A percentile compares a stretch with the other conserved stretches of the same genome.
Conservation (phyloP, 768 basidiomycete species). For the Collybia sordida region DNA sequence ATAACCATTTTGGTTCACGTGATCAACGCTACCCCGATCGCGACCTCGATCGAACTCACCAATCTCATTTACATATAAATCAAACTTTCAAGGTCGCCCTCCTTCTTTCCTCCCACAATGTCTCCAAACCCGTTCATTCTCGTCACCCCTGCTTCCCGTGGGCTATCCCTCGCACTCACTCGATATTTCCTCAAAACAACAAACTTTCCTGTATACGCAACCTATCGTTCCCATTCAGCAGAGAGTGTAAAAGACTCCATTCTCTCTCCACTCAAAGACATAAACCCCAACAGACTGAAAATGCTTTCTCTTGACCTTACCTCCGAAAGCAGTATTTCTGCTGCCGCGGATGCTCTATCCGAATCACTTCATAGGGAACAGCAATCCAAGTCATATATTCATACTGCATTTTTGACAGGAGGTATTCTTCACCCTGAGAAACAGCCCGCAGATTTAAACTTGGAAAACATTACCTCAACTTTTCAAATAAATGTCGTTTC, state of each 20-base stretch:
- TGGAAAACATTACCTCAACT: conserved; percentile 36
- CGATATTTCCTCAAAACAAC: conserved; percentile 53
- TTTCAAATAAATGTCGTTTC: conserved; percentile 62
- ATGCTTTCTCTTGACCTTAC: conserved; percentile 51
- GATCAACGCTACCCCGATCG: conserved; percentile 11
- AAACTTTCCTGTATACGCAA: conserved; percentile 53
- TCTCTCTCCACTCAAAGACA: conserved; percentile 37
- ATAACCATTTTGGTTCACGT: conserved; percentile 1
- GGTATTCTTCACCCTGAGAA: conserved; percentile 58
- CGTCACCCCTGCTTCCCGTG: conserved; percentile 55
- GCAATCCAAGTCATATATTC: conserved; percentile 40
- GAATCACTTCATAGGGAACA: conserved; percentile 20
- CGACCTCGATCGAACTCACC: background rate
- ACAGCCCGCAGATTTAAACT: conserved; percentile 46
- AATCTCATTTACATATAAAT: background rate
- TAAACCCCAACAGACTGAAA: conserved; percentile 44
- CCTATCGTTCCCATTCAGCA: conserved; percentile 41
- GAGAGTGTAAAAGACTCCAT: conserved; percentile 38
- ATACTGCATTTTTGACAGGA: conserved; percentile 55
- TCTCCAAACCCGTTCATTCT: conserved; percentile 45
- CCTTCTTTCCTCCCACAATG: conserved; percentile 6
- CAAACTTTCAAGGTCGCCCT: background rate
- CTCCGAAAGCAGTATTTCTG: conserved; percentile 48
- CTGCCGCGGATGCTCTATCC: conserved; percentile 43
- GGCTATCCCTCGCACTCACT: conserved; percentile 54